These are phyloP conservation scores for Linaria vulgaris DNA, from an alignment of 257 asterid species.

Conservation along the genomic window DNA sequence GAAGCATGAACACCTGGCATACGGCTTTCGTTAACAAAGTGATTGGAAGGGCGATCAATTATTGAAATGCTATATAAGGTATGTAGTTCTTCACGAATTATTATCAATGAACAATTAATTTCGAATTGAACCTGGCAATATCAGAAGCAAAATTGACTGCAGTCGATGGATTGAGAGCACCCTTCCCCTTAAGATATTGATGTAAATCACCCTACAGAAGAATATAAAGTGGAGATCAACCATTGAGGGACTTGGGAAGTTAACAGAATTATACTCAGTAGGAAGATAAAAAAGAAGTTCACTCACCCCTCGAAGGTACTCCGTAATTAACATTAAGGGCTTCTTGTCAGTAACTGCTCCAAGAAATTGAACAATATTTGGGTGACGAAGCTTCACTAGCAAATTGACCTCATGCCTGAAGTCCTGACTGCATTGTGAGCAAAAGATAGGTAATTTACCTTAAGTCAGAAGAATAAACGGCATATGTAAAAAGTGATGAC, in stretches of 20 bases:
- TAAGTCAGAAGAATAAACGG: slow-evolving; percentile 19
- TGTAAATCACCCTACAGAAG: slow-evolving; percentile 83
- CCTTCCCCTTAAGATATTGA: slow-evolving; percentile 90
- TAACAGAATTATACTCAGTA: neutral
- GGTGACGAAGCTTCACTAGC: slow-evolving; percentile 99
- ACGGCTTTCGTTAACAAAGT: neutral
- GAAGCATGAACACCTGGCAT: slow-evolving; percentile 12
- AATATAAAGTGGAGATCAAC: slow-evolving; percentile 9
- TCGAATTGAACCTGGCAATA: slow-evolving; percentile 74
- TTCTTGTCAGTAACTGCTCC: slow-evolving; percentile 95
- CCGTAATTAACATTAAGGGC: slow-evolving; percentile 94
- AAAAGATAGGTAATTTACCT: slow-evolving; percentile 21
- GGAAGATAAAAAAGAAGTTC: slow-evolving; percentile 21
- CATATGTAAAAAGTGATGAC: slow-evolving; percentile 17
- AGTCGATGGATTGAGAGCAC: slow-evolving; percentile 74
- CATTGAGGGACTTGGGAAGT: slow-evolving; percentile 6
- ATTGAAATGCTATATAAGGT: neutral
- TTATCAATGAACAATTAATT: neutral
- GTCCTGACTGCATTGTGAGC: slow-evolving; percentile 71
- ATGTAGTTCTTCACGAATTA: neutral
- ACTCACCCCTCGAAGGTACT: slow-evolving; percentile 93
- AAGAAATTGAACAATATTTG: slow-evolving; percentile 93
- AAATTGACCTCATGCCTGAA: slow-evolving; percentile 97
- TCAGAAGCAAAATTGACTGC: slow-evolving; percentile 87
- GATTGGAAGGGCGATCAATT: slow-evolving; percentile 11